These are phyloP conservation scores for Puccinia novopanici DNA, from an alignment of 1,284 basidiomycete species.

Conservation along the genomic window DNA sequence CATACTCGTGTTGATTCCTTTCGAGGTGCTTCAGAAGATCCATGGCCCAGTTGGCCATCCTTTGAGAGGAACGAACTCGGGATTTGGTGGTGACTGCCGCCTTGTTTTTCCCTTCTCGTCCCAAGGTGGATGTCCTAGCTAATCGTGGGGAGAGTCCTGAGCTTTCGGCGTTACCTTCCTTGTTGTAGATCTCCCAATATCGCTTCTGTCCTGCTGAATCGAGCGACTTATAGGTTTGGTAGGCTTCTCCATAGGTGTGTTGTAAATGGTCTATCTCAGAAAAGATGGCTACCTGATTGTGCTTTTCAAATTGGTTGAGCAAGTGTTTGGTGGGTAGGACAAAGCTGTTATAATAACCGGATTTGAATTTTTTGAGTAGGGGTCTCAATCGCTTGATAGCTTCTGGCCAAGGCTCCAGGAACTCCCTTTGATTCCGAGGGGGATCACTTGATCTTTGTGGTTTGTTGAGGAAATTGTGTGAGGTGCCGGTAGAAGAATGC, in stretches of 20 bases:
- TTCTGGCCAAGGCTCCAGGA: neutral
- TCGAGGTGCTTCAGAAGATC: neutral
- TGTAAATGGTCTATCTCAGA: slow-evolving; percentile 4
- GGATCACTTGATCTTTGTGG: neutral
- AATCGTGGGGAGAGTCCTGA: neutral
- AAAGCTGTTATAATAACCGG: neutral
- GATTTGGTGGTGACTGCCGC: too few relatives aligned
- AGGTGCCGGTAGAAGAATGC: neutral
- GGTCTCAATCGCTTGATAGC: neutral
- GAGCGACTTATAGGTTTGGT: neutral
- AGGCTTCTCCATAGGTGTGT: slow-evolving; percentile 6
- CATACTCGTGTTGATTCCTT: neutral
- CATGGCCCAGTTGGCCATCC: neutral
- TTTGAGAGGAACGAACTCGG: too few relatives aligned
- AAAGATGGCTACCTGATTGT: slow-evolving; percentile 10
- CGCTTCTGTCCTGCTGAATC: neutral
- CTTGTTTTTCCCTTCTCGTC: too few relatives aligned
- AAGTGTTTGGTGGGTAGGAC: neutral
- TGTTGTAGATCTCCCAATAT: neutral
- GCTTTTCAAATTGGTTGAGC: slow-evolving; percentile 3
- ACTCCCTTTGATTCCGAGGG: neutral
- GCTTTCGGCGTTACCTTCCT: neutral
- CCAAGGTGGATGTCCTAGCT: neutral
- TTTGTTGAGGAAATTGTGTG: neutral
- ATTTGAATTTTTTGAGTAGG: neutral